phyloP scores from a whole-genome alignment of 257 asterid genomes.

The Thymus mandschuricus region DNA sequence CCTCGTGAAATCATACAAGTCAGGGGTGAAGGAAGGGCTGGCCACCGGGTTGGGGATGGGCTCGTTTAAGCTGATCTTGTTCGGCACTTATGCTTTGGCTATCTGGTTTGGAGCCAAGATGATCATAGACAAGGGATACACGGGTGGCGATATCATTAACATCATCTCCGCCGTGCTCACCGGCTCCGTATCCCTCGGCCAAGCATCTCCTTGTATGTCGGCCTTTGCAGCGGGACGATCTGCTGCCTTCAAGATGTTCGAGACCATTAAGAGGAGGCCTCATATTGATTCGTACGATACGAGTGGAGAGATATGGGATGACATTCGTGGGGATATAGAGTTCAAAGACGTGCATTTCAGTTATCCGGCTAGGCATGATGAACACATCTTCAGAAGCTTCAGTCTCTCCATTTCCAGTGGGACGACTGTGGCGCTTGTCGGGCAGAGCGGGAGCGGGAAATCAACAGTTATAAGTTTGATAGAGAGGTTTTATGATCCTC shows the following conservation, averaged over 20 bases:
- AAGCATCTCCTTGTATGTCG: constrained; percentile 58
- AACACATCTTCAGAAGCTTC: constrained; percentile 53
- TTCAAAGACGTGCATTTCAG: constrained; percentile 52
- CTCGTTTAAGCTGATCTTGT: constrained; percentile 35
- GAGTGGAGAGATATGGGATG: constrained; percentile 43
- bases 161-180: constrained; percentile 51
- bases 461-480: constrained; percentile 66
- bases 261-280: constrained; percentile 53
- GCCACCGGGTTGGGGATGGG: constrained; percentile 61
- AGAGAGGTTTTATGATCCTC: constrained; percentile 75
- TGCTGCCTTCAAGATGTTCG: constrained; percentile 68
- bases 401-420: constrained; percentile 49
- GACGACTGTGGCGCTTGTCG: constrained; percentile 60
- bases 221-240: constrained; percentile 67
- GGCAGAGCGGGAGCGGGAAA: constrained; percentile 78
- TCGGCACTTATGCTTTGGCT: constrained; percentile 56
- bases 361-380: constrained; percentile 63
- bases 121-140: constrained; percentile 57
- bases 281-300: constrained; percentile 55
- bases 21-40: constrained; percentile 50
- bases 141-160: constrained; percentile 62
- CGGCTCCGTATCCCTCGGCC: constrained; percentile 61
- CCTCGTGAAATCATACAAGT: constrained; percentile 47
- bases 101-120: constrained; percentile 64
- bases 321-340: constrained; percentile 54